Percentiles rank a stretch among this genome's conserved stretches.
Conservation (phyloP, 805 yeast species). For the Wickerhamomyces sydowiorum region DNA sequence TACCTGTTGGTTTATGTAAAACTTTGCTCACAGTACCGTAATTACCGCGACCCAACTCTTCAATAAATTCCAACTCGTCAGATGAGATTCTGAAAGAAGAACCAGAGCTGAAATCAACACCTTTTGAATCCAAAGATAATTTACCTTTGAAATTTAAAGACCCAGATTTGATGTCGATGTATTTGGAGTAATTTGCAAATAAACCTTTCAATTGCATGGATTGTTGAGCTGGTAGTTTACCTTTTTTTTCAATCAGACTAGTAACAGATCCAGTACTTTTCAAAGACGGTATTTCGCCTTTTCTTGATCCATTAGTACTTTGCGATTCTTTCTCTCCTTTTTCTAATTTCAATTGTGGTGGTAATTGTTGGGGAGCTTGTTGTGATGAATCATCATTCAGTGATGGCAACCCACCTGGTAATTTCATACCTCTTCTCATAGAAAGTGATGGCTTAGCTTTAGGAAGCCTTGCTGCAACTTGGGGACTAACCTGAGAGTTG, state of each 20-base stretch:
- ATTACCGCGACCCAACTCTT: slow-evolving; percentile 92
- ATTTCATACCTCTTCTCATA: slow-evolving; percentile 77
- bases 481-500: slow-evolving; percentile 61
- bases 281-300: not conserved
- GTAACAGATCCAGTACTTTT: slow-evolving; percentile 11
- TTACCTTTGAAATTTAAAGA: slow-evolving; percentile 89
- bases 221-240: slow-evolving; percentile 16
- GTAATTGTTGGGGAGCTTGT: slow-evolving; percentile 4
- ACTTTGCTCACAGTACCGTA: slow-evolving; percentile 96
- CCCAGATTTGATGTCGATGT: slow-evolving; percentile 89
- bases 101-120: slow-evolving; percentile 87
- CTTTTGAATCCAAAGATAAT: slow-evolving; percentile 85
- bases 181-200: slow-evolving; percentile 81
- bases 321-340: too few species aligned
- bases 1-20: slow-evolving; percentile 85
- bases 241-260: slow-evolving; percentile 19
- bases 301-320: not conserved
- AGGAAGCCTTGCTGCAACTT: slow-evolving; percentile 76
- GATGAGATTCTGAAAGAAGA: slow-evolving; percentile 79
- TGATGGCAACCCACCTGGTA: slow-evolving; percentile 81
- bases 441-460: slow-evolving; percentile 72
- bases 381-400: slow-evolving; percentile 26
- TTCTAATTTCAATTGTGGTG: too few species aligned
- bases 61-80: slow-evolving; percentile 76
- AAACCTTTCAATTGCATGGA: slow-evolving; percentile 42